phyloP scores from a whole-genome alignment of 768 basidiomycete species.

The Leccinum barrowsii region DNA sequence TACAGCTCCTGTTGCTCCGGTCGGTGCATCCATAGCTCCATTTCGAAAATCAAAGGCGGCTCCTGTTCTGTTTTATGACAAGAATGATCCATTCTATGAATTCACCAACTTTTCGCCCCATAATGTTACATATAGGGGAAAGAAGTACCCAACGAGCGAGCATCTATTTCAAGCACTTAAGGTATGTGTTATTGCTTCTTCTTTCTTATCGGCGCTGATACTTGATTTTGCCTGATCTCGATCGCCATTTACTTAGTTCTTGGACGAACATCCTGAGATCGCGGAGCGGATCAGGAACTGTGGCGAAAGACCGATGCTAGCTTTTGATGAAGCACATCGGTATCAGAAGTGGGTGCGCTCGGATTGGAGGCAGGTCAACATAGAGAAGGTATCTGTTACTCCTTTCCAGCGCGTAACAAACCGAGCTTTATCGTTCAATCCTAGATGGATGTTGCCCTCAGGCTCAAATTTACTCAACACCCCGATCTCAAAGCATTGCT shows the following conservation, averaged over 20 bases:
- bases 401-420: not conserved
- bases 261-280: slow-evolving; percentile 53
- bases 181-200: slow-evolving; percentile 28
- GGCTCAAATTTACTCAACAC: slow-evolving; percentile 72
- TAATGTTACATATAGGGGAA: slow-evolving; percentile 56
- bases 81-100: slow-evolving; percentile 59
- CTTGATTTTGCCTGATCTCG: not conserved
- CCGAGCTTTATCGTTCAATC: not conserved
- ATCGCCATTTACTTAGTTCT: slow-evolving; percentile 42
- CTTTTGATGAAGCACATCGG: slow-evolving; percentile 65
- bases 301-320: slow-evolving; percentile 58
- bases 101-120: slow-evolving; percentile 76
- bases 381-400: slow-evolving; percentile 46
- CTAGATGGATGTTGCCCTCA: slow-evolving; percentile 65
- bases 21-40: slow-evolving; percentile 29
- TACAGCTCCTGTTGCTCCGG: slow-evolving; percentile 29
- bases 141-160: slow-evolving; percentile 70
- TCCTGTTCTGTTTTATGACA: slow-evolving; percentile 62
- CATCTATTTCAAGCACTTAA: slow-evolving; percentile 78
- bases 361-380: slow-evolving; percentile 69
- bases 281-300: slow-evolving; percentile 69
- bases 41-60: slow-evolving; percentile 27
- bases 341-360: slow-evolving; percentile 56
- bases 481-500: slow-evolving; percentile 53
- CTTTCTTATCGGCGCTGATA: not conserved